Evolutionary conservation across 108 stramenopile species (phyloP).

Genomic region (Cyclotella choctawhatcheeana): DNA sequence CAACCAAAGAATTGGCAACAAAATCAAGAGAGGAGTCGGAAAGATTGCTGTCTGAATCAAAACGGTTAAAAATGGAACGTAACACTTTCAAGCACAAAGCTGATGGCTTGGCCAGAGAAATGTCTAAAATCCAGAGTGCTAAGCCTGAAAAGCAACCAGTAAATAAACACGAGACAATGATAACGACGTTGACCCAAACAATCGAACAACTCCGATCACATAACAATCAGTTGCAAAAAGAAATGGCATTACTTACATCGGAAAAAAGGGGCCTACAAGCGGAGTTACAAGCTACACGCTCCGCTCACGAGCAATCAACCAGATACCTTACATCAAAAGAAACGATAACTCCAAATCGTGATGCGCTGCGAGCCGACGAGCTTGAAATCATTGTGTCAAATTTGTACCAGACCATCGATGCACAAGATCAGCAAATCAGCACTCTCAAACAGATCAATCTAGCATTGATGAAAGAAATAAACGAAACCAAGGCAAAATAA

Average conservation of each 20-base stretch:
- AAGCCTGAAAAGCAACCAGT: constrained; percentile 39
- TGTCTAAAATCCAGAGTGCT: constrained; percentile 37
- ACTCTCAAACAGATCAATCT: too few relatives aligned
- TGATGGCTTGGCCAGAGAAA: constrained; percentile 78
- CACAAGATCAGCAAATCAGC: constrained; percentile 83
- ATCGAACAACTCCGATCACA: constrained; percentile 58
- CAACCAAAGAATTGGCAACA: constrained; percentile 36
- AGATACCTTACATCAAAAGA: constrained; percentile 32
- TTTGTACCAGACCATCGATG: constrained; percentile 78
- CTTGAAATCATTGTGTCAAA: too few relatives aligned
- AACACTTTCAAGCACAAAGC: constrained; percentile 74
- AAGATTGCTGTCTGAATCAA: constrained; percentile 48
- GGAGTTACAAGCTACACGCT: constrained; percentile 58
- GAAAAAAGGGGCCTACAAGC: constrained; percentile 60
- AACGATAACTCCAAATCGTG: constrained; percentile 11
- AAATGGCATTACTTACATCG: constrained; percentile 20
- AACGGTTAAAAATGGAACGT: constrained; percentile 75
- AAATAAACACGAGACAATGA: constrained; percentile 55
- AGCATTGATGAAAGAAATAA: constrained; percentile 82
- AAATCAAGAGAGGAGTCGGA: constrained; percentile 39
- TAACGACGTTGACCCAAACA: constrained; percentile 53
- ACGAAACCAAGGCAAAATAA: constrained; percentile 66
- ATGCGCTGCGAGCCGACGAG: too few relatives aligned
- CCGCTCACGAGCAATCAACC: constrained; percentile 55
- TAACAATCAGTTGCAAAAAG: constrained; percentile 17